Percentiles rank a stretch among this genome's conserved stretches.
phyloP scores from a whole-genome alignment of 2,329 filamentous ascomycete species.

The Talaromyces pinophilus region DNA sequence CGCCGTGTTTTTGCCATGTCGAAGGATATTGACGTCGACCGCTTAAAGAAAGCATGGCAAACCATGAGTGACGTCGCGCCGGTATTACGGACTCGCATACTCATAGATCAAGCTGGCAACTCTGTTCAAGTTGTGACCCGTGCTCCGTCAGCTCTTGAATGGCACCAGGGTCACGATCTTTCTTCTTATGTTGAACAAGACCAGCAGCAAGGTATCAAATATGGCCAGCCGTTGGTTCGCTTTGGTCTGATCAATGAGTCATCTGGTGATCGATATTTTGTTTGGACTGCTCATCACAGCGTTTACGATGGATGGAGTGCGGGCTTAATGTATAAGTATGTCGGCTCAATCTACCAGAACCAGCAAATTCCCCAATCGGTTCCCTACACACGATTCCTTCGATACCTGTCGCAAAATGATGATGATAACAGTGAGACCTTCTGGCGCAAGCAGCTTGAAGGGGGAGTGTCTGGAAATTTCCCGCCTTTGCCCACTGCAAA shows the following conservation, averaged over 20 bases:
- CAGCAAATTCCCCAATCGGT: neutral
- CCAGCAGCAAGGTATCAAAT: neutral
- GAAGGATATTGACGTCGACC: constrained; percentile 35
- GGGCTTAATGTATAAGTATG: neutral
- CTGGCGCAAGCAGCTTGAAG: neutral
- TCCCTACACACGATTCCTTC: neutral
- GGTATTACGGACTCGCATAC: constrained; percentile 25
- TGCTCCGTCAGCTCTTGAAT: neutral
- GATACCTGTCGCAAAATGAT: neutral
- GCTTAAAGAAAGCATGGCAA: constrained; percentile 35
- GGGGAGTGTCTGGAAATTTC: neutral
- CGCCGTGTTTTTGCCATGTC: constrained; percentile 46
- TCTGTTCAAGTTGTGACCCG: neutral
- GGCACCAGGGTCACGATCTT: neutral
- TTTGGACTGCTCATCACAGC: neutral
- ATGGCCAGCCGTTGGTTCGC: neutral
- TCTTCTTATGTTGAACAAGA: neutral
- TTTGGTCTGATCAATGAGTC: neutral
- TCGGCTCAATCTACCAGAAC: neutral
- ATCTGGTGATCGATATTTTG: neutral
- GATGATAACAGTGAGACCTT: neutral
- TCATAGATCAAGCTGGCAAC: neutral
- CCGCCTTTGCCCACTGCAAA: neutral
- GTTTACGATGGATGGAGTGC: neutral
- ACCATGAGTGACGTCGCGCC: neutral